Conservation (phyloP, 306 rosid genomes). For the Ceratonia siliqua region DNA sequence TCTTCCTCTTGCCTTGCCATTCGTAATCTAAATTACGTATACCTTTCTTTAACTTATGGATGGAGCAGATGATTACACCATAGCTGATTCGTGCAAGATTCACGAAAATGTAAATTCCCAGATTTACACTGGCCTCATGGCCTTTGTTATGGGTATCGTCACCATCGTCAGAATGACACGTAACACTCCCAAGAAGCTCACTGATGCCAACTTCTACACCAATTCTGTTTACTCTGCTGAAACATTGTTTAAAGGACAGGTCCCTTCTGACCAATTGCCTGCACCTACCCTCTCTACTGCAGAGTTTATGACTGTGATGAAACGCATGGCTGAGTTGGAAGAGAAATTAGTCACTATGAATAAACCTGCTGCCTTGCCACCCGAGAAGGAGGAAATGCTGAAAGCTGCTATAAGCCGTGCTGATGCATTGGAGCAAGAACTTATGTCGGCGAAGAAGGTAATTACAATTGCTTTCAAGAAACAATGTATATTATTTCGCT, state of each 20-base stretch:
- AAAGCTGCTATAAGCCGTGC: constrained; percentile 57
- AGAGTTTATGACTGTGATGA: constrained; percentile 63
- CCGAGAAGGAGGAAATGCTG: constrained; percentile 73
- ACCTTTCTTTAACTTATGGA: not conserved
- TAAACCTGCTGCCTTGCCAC: constrained; percentile 57
- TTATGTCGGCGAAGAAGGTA: constrained; percentile 74
- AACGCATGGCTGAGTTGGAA: constrained; percentile 90
- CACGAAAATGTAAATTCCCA: constrained; percentile 44
- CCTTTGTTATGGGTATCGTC: constrained; percentile 56
- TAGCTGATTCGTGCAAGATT: constrained; percentile 25
- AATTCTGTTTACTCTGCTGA: constrained; percentile 40
- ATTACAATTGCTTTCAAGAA: not conserved
- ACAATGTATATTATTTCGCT: not conserved
- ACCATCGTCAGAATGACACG: constrained; percentile 53
- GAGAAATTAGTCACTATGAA: constrained; percentile 49
- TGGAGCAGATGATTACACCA: constrained; percentile 30
- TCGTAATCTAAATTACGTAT: not conserved
- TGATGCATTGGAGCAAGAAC: constrained; percentile 65
- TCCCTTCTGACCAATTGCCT: constrained; percentile 40
- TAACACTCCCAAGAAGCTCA: constrained; percentile 57
- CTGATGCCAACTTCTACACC: constrained; percentile 57
- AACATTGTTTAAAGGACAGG: constrained; percentile 29
- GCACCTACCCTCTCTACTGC: constrained; percentile 33
- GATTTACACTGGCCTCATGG: constrained; percentile 46
- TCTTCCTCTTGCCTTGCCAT: not conserved